Conservation (phyloP, 805 yeast genomes). For the Metschnikowia gelsemii region DNA sequence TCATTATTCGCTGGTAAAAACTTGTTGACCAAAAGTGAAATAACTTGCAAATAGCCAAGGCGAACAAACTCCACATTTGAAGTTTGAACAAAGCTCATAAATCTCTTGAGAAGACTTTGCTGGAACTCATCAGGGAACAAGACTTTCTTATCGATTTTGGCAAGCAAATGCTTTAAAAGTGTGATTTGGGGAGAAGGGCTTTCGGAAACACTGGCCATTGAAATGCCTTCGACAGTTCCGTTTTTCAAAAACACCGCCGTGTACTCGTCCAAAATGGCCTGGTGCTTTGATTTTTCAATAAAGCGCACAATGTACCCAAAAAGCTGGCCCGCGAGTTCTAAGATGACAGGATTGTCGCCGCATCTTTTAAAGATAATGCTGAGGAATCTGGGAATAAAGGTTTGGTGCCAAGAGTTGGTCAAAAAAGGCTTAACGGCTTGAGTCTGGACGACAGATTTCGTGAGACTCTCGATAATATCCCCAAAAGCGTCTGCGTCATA, state of each 20-base stretch:
- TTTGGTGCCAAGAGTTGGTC: constrained; percentile 43
- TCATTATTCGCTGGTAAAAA: constrained; percentile 21
- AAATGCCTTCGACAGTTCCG: constrained; percentile 11
- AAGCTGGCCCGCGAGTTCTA: constrained; percentile 43
- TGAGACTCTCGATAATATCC: constrained; percentile 21
- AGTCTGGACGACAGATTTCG: constrained; percentile 27
- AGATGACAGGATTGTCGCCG: constrained; percentile 22
- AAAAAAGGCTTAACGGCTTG: constrained; percentile 34
- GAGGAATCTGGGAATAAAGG: constrained; percentile 44
- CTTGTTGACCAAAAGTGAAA: constrained; percentile 55
- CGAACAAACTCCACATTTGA: constrained; percentile 5
- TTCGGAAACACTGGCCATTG: constrained; percentile 22
- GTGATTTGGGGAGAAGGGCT: constrained; percentile 36
- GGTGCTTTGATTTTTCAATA: constrained; percentile 45
- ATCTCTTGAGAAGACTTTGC: constrained; percentile 18
- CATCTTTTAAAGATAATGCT: constrained; percentile 14
- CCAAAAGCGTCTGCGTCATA: constrained; percentile 11
- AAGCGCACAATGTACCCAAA: constrained; percentile 42
- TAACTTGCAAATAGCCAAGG: constrained; percentile 50
- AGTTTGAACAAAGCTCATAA: constrained; percentile 34
- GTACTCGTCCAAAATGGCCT: constrained; percentile 41
- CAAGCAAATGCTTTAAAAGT: constrained; percentile 42
- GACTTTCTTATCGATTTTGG: constrained; percentile 49
- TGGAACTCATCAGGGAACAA: constrained; percentile 14
- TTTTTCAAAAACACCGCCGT: constrained; percentile 35